Evolutionary conservation across 2,329 filamentous ascomycete species (phyloP), one percentile per base, ranked within the genome.

Genomic region (Delphinella strobiligena): DNA sequence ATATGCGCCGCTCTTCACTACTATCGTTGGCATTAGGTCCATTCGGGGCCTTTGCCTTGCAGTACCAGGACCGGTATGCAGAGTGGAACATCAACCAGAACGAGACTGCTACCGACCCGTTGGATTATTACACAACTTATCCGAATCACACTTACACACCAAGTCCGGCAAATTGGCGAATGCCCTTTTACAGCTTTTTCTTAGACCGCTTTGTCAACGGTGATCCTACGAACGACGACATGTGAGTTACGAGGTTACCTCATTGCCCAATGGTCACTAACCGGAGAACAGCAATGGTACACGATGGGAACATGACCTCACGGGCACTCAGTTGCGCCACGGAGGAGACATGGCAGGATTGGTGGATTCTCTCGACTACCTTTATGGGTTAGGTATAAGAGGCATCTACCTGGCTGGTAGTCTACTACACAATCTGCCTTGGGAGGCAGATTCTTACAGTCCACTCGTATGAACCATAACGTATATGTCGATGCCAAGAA

Each of bases 181-280:
- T 80, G 45, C 77, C 77, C 0, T 73, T 79, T 51, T 81, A 81
- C 53, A 77, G 74, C 7, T 59, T 80, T 34, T 78, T 78, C 51
- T 56, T 78, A 9, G 76, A 80, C 53, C 63, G 74, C 43, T 80
- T 72, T 49, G 74, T 77, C 31, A 79, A 80, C 49, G 76, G 76
- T 15, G 71, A 80, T 48, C 75, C 76, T 5, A 64, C 62, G 2
- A 80, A 80, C 51, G 75, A 80, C 52, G 75, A 80, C 51, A 55
- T 68, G 34, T 42, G 11, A 35, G 40, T 31, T 19, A 7, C 17
- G 10, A 30, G 12, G 14, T 16, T 18, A 4, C 4, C 15, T 37
- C 10, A 22, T 11, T n/a, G 30, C 15, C 11, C 14, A 22, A 16
- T 14, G 14, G 8, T 14, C 27, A 12, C 40, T 42, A 17, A 42